Conservation (phyloP, 148 eudicot genomes). For the Polygonum maritimum region DNA sequence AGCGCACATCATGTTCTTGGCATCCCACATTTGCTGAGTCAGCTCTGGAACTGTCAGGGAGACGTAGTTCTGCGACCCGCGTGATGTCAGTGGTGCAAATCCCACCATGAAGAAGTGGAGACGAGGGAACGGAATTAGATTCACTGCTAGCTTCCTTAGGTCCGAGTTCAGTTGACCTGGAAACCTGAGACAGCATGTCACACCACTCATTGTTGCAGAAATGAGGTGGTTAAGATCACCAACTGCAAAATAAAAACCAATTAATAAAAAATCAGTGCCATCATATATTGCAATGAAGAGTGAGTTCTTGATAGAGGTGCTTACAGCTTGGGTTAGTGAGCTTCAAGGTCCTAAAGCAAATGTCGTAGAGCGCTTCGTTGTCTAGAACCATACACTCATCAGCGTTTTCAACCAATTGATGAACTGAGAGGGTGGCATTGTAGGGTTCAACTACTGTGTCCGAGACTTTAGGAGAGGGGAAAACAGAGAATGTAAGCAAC, state of each 20-base stretch:
- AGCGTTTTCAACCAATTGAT: slow-evolving; percentile 12
- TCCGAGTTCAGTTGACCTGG: slow-evolving; percentile 82
- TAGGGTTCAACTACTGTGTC: slow-evolving; percentile 13
- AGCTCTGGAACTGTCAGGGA: slow-evolving; percentile 54
- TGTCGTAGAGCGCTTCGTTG: slow-evolving; percentile 74
- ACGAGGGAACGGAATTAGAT: slow-evolving; percentile 80
- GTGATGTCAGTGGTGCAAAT: slow-evolving; percentile 75
- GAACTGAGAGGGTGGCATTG: slow-evolving; percentile 12
- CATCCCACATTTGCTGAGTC: slow-evolving; percentile 82
- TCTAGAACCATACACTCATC: slow-evolving; percentile 14
- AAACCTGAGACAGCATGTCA: slow-evolving; percentile 70
- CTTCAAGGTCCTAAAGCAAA: slow-evolving; percentile 71
- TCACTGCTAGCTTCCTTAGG: slow-evolving; percentile 66
- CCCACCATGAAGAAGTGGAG: slow-evolving; percentile 95
- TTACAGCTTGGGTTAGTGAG: slow-evolving; percentile 73
- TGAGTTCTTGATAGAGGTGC: not conserved
- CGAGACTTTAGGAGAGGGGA: slow-evolving; percentile 12
- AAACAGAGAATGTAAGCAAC: slow-evolving; percentile 11
- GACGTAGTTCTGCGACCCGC: slow-evolving; percentile 62
- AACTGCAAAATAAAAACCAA: slow-evolving; percentile 27
- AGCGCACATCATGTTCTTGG: slow-evolving; percentile 92
- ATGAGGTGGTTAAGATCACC: slow-evolving; percentile 84
- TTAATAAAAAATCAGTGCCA: not conserved
- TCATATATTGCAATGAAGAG: not conserved
- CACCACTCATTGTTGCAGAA: slow-evolving; percentile 83